phyloP scores from a whole-genome alignment of 2,329 filamentous ascomycete species.

The Fusarium paranaense region DNA sequence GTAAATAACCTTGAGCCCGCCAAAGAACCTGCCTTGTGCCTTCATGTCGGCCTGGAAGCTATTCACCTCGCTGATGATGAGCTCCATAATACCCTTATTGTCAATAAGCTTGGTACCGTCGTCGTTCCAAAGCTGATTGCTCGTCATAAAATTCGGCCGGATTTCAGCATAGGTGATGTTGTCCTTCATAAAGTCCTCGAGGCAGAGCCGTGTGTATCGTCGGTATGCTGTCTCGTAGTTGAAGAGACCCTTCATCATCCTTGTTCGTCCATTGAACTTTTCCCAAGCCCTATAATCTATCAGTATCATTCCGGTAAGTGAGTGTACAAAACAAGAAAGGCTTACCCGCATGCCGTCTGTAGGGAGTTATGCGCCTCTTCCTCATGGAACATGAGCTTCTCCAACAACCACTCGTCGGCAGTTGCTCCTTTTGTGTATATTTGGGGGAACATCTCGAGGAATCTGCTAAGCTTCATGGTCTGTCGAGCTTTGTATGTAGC shows the following conservation, averaged over 20 bases:
- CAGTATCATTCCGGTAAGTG: slow-evolving; percentile 6
- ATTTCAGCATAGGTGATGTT: slow-evolving; percentile 79
- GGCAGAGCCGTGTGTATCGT: slow-evolving; percentile 68
- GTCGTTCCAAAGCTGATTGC: slow-evolving; percentile 70
- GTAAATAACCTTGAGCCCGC: slow-evolving; percentile 77
- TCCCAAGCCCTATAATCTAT: slow-evolving; percentile 62
- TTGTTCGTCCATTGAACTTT: slow-evolving; percentile 75
- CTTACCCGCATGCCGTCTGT: slow-evolving; percentile 67
- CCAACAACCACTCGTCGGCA: slow-evolving; percentile 65
- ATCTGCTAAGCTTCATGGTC: slow-evolving; percentile 58
- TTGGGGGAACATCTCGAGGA: slow-evolving; percentile 51
- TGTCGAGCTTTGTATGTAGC: slow-evolving; percentile 57
- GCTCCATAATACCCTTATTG: slow-evolving; percentile 69
- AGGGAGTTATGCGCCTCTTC: slow-evolving; percentile 67
- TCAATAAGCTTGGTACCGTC: slow-evolving; percentile 64
- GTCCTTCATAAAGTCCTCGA: slow-evolving; percentile 72
- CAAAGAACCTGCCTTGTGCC: slow-evolving; percentile 58
- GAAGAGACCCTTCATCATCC: slow-evolving; percentile 79
- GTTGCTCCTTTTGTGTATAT: slow-evolving; percentile 39
- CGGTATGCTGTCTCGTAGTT: slow-evolving; percentile 74
- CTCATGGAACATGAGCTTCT: slow-evolving; percentile 72
- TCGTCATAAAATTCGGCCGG: slow-evolving; percentile 74
- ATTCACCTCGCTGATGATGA: slow-evolving; percentile 67
- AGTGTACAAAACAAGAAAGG: background rate
- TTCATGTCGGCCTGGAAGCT: slow-evolving; percentile 56